Evolutionary conservation across 2,329 filamentous ascomycete genomes (phyloP).

Genomic region (Xylaria hypoxylon): DNA sequence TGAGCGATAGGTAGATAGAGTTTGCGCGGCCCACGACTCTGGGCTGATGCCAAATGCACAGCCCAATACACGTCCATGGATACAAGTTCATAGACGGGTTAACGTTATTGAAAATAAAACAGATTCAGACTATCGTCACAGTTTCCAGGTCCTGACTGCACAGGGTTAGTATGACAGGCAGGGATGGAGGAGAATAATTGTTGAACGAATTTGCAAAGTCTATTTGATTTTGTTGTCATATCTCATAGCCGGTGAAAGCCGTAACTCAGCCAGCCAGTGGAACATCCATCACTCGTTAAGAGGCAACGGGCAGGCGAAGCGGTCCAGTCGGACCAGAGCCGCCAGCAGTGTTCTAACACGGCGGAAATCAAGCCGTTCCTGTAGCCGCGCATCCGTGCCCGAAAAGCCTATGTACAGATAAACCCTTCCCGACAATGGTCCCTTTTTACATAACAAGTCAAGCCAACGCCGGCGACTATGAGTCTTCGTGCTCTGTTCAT

Average conservation of each 20-base stretch:
- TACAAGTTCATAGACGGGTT: conserved; percentile 4
- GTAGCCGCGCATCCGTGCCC: conserved; percentile 1
- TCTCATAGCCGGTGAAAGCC: conserved; percentile 28
- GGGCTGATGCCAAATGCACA: neutral
- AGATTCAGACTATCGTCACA: neutral
- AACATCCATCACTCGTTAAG: conserved; percentile 18
- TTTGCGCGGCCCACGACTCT: neutral
- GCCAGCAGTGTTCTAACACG: conserved; percentile 6
- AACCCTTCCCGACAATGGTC: conserved; percentile 14
- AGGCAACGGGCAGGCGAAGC: conserved; percentile 11
- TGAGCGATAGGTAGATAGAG: neutral
- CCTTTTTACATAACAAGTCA: conserved; percentile 16
- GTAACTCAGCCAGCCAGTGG: conserved; percentile 1
- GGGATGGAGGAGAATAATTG: neutral
- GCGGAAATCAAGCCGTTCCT: neutral
- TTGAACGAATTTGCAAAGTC: neutral
- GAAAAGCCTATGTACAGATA: conserved; percentile 17
- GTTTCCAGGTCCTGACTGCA: neutral
- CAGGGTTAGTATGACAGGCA: neutral
- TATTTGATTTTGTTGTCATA: conserved; percentile 26
- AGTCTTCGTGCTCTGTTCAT: conserved; percentile 18
- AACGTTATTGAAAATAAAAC: neutral
- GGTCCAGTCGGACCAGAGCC: neutral
- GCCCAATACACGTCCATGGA: neutral
- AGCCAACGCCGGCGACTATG: conserved; percentile 3